These are phyloP conservation scores for Plasmodium malariae DNA, from an alignment of 169 alveolate species.

Conservation along the genomic window DNA sequence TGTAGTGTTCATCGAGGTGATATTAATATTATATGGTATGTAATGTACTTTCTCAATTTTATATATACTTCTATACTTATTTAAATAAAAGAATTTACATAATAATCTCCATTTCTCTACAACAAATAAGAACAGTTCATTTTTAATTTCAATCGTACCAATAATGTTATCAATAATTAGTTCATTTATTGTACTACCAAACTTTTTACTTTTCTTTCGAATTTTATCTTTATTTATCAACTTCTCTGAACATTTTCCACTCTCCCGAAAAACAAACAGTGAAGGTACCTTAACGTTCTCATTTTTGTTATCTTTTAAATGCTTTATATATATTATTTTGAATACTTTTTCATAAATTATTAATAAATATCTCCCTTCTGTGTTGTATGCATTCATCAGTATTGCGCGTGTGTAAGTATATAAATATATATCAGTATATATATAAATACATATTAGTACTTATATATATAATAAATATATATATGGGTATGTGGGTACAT, in stretches of 20 bases:
- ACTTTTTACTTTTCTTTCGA: conserved; percentile 55
- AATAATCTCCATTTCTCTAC: conserved; percentile 71
- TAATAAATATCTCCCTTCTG: conserved; percentile 73
- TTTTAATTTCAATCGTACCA: conserved; percentile 36
- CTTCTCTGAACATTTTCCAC: conserved; percentile 71
- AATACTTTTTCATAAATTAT: conserved; percentile 75
- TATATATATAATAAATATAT: neutral
- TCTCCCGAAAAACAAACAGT: conserved; percentile 39
- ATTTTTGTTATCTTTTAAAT: conserved; percentile 69
- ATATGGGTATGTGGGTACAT: neutral
- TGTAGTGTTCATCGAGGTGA: conserved; percentile 26
- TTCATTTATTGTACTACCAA: conserved; percentile 58
- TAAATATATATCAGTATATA: neutral
- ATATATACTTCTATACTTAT: conserved; percentile 67
- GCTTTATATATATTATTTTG: conserved; percentile 69
- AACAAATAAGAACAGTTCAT: conserved; percentile 70
- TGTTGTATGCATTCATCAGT: conserved; percentile 71
- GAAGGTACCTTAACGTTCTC: conserved; percentile 49
- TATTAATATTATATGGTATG: conserved; percentile 54
- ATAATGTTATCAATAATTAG: conserved; percentile 63
- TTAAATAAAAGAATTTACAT: conserved; percentile 60
- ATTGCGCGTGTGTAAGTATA: conserved; percentile 3
- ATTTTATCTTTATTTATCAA: conserved; percentile 51
- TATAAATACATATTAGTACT: neutral
- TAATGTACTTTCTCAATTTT: conserved; percentile 71